These are phyloP conservation scores for Kwoniella pini DNA, from an alignment of 768 basidiomycete genomes.

Conservation along the genomic window DNA sequence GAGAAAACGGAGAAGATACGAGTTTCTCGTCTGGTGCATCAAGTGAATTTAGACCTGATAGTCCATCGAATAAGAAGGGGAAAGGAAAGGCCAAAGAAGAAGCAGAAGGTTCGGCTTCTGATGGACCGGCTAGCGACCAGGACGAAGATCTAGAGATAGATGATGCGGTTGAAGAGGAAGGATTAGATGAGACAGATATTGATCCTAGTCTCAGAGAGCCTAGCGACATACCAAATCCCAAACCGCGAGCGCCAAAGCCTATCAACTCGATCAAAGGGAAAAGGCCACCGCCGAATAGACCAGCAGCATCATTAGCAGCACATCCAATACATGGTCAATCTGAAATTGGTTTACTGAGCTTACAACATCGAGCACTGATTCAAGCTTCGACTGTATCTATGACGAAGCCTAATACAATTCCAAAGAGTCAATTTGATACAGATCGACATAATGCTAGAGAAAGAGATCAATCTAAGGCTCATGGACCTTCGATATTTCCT, in stretches of 20 bases:
- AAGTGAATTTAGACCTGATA: slow-evolving; percentile 21
- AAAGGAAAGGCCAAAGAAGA: slow-evolving; percentile 4
- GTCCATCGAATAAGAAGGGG: slow-evolving; percentile 7
- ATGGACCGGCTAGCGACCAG: too few species aligned
- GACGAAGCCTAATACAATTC: slow-evolving; percentile 11
- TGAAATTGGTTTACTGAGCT: slow-evolving; percentile 27
- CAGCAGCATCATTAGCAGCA: neutral
- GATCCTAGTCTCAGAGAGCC: neutral
- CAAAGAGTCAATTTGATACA: neutral
- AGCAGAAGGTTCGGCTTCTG: neutral
- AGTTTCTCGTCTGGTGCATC: slow-evolving; percentile 16
- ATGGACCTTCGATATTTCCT: slow-evolving; percentile 1
- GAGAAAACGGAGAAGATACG: slow-evolving; percentile 5
- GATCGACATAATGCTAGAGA: slow-evolving; percentile 8
- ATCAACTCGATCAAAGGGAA: neutral
- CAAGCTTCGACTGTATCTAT: slow-evolving; percentile 13
- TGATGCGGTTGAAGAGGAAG: slow-evolving; percentile 9
- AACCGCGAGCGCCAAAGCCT: neutral
- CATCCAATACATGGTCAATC: slow-evolving; percentile 17
- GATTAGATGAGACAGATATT: slow-evolving; percentile 9
- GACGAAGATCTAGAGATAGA: slow-evolving; percentile 22
- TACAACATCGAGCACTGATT: slow-evolving; percentile 29
- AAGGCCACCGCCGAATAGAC: neutral
- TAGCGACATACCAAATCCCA: neutral
- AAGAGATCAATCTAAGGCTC: slow-evolving; percentile 7